Base-by-base conservation (phyloP, 306 rosid species). In the Quercus parvula region DNA sequence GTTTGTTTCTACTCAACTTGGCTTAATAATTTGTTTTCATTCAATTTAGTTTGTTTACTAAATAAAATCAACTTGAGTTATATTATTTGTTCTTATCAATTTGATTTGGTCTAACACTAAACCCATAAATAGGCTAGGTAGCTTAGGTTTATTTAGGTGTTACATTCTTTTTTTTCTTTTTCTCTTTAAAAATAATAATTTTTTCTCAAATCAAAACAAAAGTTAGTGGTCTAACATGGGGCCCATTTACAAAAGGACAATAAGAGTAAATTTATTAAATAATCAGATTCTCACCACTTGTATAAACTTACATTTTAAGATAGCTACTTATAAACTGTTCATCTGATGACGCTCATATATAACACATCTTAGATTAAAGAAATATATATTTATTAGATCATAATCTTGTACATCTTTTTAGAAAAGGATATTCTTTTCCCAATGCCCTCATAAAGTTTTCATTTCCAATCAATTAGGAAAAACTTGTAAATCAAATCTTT, bases 291-390 rank as follows among this genome's bases (percentile, higher is more conserved):
- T 1, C 31, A 0, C 18, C 0, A 59, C 1, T 28, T 63, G 11
- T 24, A 25, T 28, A 22, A 25, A 25, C 7, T 63, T 27, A 14
- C 2, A 14, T 24, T 4, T 27, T 63, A 14, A 63, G 30, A 63
- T 1, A 27, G 5, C 9, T 28, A 28, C 0, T 1, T 25, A 14
- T 28, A 11, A 63, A 63, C 11, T 63, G 41, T 13, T 63, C n/a
- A 1, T 62, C 14, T 13, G 2, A 0, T 1, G 6, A 25, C 0
- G 0, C 35, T 3, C 3, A 62, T 27, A 5, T 0, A 2, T 10
- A 4, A 12, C 54, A 12, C 8, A 14, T 27, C 11, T 63, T 27
- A 28, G 5, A 63, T 13, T 63, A 63, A 28, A 14, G 1, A 11
- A 2, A 25, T 1, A 22, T 5, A 22, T 5, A 22, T 61, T 61